Evolutionary conservation across 495 filamentous ascomycete species (phyloP), one percentile per base, ranked within the genome.

Genomic region (Zalerion maritima): DNA sequence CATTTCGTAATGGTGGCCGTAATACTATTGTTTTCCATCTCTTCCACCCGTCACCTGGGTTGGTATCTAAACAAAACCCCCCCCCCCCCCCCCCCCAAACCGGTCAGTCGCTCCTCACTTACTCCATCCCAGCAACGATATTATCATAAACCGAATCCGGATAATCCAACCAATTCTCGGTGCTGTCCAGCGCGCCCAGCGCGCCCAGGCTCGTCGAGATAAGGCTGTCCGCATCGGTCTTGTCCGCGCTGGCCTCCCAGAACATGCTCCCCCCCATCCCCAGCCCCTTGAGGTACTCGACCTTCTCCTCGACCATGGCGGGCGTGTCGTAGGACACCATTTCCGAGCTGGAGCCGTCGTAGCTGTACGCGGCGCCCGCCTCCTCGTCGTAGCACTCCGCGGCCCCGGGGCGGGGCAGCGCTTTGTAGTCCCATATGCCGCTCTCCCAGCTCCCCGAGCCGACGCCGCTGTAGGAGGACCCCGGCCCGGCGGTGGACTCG

Each of bases 371-470:
- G 1, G 78, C 78, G 6, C 57, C 65, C 1, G 60, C 47, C 0
- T 42, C 45, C 3, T 34, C 28, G 37, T 79, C 73, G 19, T 55
- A 49, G 1, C 30, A 3, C 29, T 69, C 66, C 4, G 36, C 44
- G 0, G 61, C 60, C 2, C 72, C 68, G 0, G 62, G 32, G 24
- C 43, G 44, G 6, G 69, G 65, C 0, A 73, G 56, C 0, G 39
- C 79, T 55, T 84, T 86, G 52, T 78, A 87, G 45, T 93, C 84
- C 73, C 78, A 93, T 2, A 85, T 57, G 0, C 84, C 86, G 8
- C 55, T 51, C 57, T 93, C 84, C 78, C 78, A 93, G 25, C 55
- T 24, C 55, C 78, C 47, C 4, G 53, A 43, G 6, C 81, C 82
- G 21, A 76, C 54, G 4, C 81, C 79, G 10, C 33, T 55, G 50